Conservation (phyloP, 305 asterid genomes). For the Fraxinus ornus region DNA sequence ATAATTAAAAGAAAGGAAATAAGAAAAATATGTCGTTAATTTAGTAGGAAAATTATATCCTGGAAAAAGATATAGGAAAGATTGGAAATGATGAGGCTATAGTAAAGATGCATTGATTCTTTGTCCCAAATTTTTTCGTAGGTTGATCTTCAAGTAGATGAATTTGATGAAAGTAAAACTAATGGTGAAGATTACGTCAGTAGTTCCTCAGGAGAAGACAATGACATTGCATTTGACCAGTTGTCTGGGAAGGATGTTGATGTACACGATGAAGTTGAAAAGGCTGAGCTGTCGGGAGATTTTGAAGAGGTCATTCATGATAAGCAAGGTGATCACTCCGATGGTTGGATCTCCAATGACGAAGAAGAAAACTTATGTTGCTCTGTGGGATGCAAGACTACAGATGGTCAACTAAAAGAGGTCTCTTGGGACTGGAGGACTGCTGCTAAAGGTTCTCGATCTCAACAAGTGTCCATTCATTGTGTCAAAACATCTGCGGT, state of each 20-base stretch:
- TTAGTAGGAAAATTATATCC: not conserved
- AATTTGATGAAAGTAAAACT: slow-evolving; percentile 31
- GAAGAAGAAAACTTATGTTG: slow-evolving; percentile 49
- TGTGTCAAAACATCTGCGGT: slow-evolving; percentile 75
- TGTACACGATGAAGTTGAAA: slow-evolving; percentile 28
- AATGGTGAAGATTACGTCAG: slow-evolving; percentile 34
- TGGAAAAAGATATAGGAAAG: not conserved
- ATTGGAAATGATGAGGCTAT: not conserved
- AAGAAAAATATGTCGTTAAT: not conserved
- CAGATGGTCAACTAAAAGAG: slow-evolving; percentile 30
- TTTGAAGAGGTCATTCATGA: slow-evolving; percentile 35
- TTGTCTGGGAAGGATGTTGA: slow-evolving; percentile 27
- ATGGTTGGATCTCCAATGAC: slow-evolving; percentile 49
- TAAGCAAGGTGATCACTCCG: slow-evolving; percentile 39
- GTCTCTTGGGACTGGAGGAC: slow-evolving; percentile 20
- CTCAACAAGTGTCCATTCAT: slow-evolving; percentile 30
- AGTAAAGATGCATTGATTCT: slow-evolving; percentile 7
- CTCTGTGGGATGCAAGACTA: slow-evolving; percentile 37
- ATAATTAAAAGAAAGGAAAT: not conserved
- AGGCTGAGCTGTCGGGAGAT: slow-evolving; percentile 31
- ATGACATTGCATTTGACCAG: slow-evolving; percentile 31
- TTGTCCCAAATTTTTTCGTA: slow-evolving; percentile 22
- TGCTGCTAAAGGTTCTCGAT: slow-evolving; percentile 17
- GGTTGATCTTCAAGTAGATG: slow-evolving; percentile 72
- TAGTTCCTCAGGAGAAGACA: slow-evolving; percentile 40